phyloP scores from a whole-genome alignment of 2,329 filamentous ascomycete species.

The Diaporthe batatas region DNA sequence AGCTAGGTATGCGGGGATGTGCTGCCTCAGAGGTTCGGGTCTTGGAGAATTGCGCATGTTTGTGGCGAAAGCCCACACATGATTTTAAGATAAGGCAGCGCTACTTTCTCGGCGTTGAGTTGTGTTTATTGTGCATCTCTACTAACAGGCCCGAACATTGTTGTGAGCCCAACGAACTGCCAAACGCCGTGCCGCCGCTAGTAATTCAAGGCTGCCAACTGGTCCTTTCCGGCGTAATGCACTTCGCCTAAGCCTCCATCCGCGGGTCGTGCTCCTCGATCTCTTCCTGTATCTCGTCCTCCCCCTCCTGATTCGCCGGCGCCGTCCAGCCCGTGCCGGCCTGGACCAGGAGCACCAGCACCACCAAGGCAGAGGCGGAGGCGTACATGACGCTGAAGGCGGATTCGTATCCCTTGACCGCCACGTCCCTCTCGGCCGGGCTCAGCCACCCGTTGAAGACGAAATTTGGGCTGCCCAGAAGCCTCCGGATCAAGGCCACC shows the following conservation, averaged over 20 bases:
- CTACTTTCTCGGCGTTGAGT: not conserved
- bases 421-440: slow-evolving; percentile 58
- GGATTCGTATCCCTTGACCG: slow-evolving; percentile 61
- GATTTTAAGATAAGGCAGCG: slow-evolving; percentile 11
- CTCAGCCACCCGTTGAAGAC: slow-evolving; percentile 60
- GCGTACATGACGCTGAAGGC: slow-evolving; percentile 62
- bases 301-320: slow-evolving; percentile 61
- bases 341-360: slow-evolving; percentile 62
- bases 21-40: not conserved
- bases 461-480: slow-evolving; percentile 65
- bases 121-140: not conserved
- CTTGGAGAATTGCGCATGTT: not conserved
- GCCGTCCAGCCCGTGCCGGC: slow-evolving; percentile 65
- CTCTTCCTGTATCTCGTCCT: slow-evolving; percentile 57
- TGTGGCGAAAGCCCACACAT: not conserved
- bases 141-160: slow-evolving; percentile 18
- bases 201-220: no score
- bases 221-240: not conserved
- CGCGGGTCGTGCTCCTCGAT: slow-evolving; percentile 49
- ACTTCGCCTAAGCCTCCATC: slow-evolving; percentile 49
- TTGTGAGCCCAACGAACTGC: not conserved
- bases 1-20: not conserved
- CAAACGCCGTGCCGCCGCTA: slow-evolving; percentile 15
- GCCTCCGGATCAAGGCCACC: slow-evolving; percentile 57
- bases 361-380: slow-evolving; percentile 58